Conservation (phyloP, 176 grass and related monocot species). For the Oryza australiensis region DNA sequence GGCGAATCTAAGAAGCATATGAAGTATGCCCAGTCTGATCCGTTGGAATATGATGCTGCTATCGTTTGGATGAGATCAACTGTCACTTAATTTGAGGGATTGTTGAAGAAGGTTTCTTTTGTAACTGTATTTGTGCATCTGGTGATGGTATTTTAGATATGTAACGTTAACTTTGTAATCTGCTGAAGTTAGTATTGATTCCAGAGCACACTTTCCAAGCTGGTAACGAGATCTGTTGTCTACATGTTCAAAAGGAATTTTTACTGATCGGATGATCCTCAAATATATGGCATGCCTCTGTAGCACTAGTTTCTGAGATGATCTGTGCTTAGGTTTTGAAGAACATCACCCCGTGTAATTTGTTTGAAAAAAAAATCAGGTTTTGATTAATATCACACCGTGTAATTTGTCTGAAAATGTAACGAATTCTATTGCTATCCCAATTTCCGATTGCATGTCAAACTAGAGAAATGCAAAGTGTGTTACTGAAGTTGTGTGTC, state of each 20-base stretch:
- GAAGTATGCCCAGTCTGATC: not conserved
- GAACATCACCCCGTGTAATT: not conserved
- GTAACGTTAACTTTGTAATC: constrained; percentile 34
- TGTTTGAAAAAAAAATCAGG: not conserved
- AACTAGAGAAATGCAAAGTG: too few relatives aligned
- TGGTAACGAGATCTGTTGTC: not conserved
- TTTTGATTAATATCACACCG: not conserved
- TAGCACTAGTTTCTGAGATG: not conserved
- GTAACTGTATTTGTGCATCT: not conserved
- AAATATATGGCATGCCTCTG: not conserved
- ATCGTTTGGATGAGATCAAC: not conserved
- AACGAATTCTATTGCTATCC: too few relatives aligned
- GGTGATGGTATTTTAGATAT: constrained; percentile 10
- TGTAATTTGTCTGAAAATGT: not conserved
- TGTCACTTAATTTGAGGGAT: constrained; percentile 3
- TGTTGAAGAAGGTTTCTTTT: constrained; percentile 11
- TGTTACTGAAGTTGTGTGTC: too few relatives aligned
- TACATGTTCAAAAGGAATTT: not conserved
- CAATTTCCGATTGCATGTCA: too few relatives aligned
- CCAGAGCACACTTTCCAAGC: not conserved
- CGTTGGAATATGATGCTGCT: not conserved
- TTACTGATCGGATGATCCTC: not conserved
- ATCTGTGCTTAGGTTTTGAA: not conserved
- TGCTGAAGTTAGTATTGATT: not conserved
- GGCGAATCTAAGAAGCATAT: not conserved